Base-by-base conservation (phyloP, 1,284 basidiomycete species). In the Sporisorium iseilematis-ciliati region DNA sequence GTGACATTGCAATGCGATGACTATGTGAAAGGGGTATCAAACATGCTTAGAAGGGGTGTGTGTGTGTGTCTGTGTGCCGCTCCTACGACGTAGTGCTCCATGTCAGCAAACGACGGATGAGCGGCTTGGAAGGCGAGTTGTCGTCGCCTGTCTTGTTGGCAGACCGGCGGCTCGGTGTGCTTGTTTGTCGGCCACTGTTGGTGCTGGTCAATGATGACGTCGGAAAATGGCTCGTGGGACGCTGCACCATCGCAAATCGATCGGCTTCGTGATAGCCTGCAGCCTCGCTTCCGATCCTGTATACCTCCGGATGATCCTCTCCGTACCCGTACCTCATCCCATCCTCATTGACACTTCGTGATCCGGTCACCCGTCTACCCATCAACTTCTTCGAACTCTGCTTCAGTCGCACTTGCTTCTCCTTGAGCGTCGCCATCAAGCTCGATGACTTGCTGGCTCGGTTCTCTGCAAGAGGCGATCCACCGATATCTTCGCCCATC, bases 401-500 rank as follows among this genome's bases (percentile, higher is more conserved):
- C 59, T 52, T 71, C 33, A 65, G 51, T 4, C 68, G 68, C 46
- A 65, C 68, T 18, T 71, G 68, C 56, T 65, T 65, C 42, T 71
- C 62, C 58, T 65, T 71, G 40, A 71, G 51, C 26, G 68, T 71
- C 41, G 68, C 68, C 63, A 71, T 65, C 63, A 71, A 50, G 59
- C 63, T 71, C 46, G 33, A 38, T 20, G 55, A 46, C 52, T 38
- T 65, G 35, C 26, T 16, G 4, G 23, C 12, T 25, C 46, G 41
- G 45, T 31, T 25, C 5, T 70, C 62, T 1, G n/a, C 43, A 1
- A 54, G 51, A 1, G 63, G 68, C n/a, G 62, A 65, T 18, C 63
- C 63, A 12, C 62, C 63, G 26, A 65, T 65, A 23, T 55, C 57
- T 2, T 52, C 45, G 7, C 45, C 46, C 11, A 49, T 20, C 14